Percentiles rank a stretch among this genome's conserved stretches.
phyloP scores from a whole-genome alignment of 352 stramenopile genomes.

The Pythium brassicae region DNA sequence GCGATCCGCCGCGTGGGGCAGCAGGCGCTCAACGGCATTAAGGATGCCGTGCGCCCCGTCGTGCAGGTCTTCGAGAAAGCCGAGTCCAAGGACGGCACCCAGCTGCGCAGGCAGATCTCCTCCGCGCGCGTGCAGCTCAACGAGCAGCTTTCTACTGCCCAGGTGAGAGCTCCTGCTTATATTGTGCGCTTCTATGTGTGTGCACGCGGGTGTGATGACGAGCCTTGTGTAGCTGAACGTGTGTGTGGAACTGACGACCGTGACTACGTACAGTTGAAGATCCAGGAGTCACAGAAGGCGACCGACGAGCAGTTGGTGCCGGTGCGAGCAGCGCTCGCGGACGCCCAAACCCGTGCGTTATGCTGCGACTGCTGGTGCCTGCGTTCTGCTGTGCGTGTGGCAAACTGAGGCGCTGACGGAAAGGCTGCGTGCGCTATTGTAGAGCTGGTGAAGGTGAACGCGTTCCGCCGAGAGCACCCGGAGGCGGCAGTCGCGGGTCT shows the following conservation, averaged over 20 bases:
- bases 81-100: constrained; percentile 54
- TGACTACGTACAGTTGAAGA: constrained; percentile 20
- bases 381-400: too few relatives aligned
- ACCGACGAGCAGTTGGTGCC: constrained; percentile 57
- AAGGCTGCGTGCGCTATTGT: neutral
- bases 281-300: constrained; percentile 51
- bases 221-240: neutral
- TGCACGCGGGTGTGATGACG: neutral
- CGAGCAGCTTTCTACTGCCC: constrained; percentile 50
- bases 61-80: constrained; percentile 64
- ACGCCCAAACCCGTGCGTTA: constrained; percentile 46
- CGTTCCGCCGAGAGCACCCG: constrained; percentile 69
- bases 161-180: constrained; percentile 18
- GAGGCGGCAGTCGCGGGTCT: constrained; percentile 55
- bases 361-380: neutral
- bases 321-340: constrained; percentile 39
- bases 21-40: constrained; percentile 34
- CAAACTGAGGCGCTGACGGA: neutral
- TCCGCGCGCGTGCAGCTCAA: constrained; percentile 47
- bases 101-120: constrained; percentile 57
- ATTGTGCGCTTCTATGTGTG: neutral
- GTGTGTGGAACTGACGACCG: too few relatives aligned
- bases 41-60: constrained; percentile 39
- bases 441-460: constrained; percentile 74
- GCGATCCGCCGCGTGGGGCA: constrained; percentile 31